Percentiles rank a stretch among this genome's conserved stretches.
Conservation (phyloP, 768 basidiomycete genomes). For the Suillus discolor region DNA sequence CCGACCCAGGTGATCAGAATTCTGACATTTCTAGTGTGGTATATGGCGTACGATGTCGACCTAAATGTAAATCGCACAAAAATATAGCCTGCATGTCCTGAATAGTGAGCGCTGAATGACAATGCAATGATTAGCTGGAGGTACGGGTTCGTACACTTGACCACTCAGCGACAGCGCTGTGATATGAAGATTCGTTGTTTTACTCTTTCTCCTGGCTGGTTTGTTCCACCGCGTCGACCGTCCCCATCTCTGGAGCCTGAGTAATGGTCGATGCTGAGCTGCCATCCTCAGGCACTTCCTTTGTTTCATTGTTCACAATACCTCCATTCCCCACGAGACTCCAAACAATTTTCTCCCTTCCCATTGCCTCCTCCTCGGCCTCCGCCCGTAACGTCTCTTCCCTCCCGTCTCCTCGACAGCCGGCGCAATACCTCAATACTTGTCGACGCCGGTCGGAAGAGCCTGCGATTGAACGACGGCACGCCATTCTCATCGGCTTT, state of each 20-base stretch:
- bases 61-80: slow-evolving; percentile 1
- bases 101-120: neutral
- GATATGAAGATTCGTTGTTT: neutral
- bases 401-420: slow-evolving; percentile 50
- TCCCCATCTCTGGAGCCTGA: neutral
- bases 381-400: slow-evolving; percentile 40
- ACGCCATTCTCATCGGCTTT: neutral
- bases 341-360: slow-evolving; percentile 50
- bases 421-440: slow-evolving; percentile 44
- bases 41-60: neutral
- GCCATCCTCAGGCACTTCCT: neutral
- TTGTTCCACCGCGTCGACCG: neutral
- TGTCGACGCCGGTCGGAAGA: slow-evolving; percentile 39
- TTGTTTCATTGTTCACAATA: neutral
- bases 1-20: neutral
- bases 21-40: too few relatives aligned
- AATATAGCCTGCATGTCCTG: neutral
- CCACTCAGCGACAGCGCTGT: neutral
- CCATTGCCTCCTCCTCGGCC: slow-evolving; percentile 36
- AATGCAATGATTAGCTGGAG: neutral
- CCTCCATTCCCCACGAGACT: slow-evolving; percentile 16
- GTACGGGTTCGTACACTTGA: neutral
- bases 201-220: neutral
- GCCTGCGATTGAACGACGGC: slow-evolving; percentile 23
- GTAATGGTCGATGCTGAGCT: neutral